These are phyloP conservation scores for Datisca glomerata DNA, from an alignment of 306 rosid genomes.

Conservation along the genomic window DNA sequence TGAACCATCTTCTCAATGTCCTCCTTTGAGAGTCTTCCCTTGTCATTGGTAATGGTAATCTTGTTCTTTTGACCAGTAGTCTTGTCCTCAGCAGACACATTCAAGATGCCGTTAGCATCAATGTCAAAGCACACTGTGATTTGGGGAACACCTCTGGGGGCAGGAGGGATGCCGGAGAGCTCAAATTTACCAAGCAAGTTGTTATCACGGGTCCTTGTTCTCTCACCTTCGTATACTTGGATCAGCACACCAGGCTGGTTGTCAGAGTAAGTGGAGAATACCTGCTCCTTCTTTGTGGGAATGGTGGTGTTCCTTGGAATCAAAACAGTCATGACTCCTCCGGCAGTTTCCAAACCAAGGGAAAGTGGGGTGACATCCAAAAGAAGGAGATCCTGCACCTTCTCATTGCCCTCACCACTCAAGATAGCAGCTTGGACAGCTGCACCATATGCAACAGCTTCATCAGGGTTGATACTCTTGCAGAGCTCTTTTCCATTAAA, in stretches of 20 bases:
- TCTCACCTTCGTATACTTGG: conserved; percentile 67
- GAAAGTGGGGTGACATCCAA: conserved; percentile 66
- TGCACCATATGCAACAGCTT: conserved; percentile 68
- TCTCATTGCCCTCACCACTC: conserved; percentile 70
- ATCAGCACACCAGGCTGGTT: conserved; percentile 77
- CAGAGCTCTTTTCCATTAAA: conserved; percentile 59
- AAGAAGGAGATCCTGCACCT: conserved; percentile 63
- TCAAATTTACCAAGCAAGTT: conserved; percentile 64
- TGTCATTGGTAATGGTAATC: conserved; percentile 70
- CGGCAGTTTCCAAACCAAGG: conserved; percentile 61
- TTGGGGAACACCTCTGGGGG: conserved; percentile 72
- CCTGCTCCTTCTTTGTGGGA: conserved; percentile 71
- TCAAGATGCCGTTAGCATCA: conserved; percentile 70
- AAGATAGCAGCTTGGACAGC: conserved; percentile 61
- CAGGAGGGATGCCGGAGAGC: conserved; percentile 72
- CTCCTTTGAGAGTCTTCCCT: conserved; percentile 66
- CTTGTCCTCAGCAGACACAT: conserved; percentile 63
- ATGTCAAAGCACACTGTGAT: conserved; percentile 68
- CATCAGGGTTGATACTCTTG: conserved; percentile 72
- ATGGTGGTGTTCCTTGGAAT: conserved; percentile 69
- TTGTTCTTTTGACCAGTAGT: conserved; percentile 67
- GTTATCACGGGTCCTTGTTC: conserved; percentile 59
- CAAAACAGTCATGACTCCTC: conserved; percentile 65
- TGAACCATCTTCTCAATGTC: conserved; percentile 75
- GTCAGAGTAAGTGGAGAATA: conserved; percentile 66